A percentile compares a stretch with the other conserved stretches of the same genome.
Evolutionary conservation across 2,329 filamentous ascomycete genomes (phyloP).

Genomic region (Colletotrichum euphorbiae): DNA sequence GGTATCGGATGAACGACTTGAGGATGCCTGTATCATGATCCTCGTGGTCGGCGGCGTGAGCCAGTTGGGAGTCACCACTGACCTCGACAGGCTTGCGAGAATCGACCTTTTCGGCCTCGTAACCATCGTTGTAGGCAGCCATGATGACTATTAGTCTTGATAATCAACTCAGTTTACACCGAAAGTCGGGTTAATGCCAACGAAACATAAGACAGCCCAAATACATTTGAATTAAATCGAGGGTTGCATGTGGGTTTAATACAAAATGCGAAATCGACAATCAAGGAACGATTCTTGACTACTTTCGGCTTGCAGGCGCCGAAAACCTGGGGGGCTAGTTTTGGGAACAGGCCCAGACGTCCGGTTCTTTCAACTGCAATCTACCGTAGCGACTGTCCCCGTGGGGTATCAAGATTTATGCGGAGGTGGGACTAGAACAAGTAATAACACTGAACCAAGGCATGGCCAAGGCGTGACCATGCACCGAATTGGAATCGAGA

Average conservation of each 20-base stretch:
- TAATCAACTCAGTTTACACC: neutral
- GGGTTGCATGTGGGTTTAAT: neutral
- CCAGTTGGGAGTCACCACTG: conserved; percentile 9
- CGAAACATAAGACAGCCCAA: neutral
- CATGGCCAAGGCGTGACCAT: neutral
- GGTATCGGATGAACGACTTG: conserved; percentile 43
- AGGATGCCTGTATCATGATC: conserved; percentile 44
- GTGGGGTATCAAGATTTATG: conserved; percentile 23
- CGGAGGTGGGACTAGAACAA: conserved; percentile 15
- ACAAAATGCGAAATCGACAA: neutral
- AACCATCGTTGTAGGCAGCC: conserved; percentile 7
- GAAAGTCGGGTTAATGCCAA: neutral
- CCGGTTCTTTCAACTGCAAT: conserved; percentile 2
- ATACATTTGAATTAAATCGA: neutral
- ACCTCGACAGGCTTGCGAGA: conserved; percentile 28
- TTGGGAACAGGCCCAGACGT: conserved; percentile 1
- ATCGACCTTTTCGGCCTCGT: conserved; percentile 25
- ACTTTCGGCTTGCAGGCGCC: neutral
- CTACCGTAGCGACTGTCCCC: conserved; percentile 14
- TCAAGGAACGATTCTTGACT: neutral
- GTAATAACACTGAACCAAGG: neutral
- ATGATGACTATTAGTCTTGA: neutral
- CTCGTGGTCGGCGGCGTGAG: conserved; percentile 41
- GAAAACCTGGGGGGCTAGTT: neutral
- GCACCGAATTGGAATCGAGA: conserved; percentile 8